Evolutionary conservation across 306 rosid genomes (phyloP).

Genomic region (Lathyrus oleraceus): DNA sequence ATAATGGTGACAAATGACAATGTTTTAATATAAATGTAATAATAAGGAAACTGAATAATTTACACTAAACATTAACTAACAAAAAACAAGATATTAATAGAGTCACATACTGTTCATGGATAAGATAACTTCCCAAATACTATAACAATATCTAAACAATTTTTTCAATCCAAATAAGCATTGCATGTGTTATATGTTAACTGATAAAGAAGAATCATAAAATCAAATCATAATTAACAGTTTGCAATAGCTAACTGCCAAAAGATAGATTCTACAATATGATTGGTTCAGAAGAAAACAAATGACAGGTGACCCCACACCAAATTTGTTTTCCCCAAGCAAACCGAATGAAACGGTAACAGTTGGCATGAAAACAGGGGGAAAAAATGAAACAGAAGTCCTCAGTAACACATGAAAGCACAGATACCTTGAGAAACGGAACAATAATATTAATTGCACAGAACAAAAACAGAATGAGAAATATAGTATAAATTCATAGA

Average conservation of each 20-base stretch:
- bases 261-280: slow-evolving; percentile 1
- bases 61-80: background rate
- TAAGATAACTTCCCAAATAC: background rate
- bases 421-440: slow-evolving; percentile 16
- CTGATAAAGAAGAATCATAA: slow-evolving; percentile 4
- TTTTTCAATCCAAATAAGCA: too few relatives aligned
- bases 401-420: background rate
- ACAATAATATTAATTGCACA: slow-evolving; percentile 22
- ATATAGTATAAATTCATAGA: background rate
- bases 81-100: background rate
- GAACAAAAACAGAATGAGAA: slow-evolving; percentile 19
- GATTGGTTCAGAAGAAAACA: slow-evolving; percentile 18
- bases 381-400: slow-evolving; percentile 7
- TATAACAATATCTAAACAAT: background rate
- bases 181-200: background rate
- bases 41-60: slow-evolving; percentile 8
- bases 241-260: background rate
- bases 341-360: slow-evolving; percentile 20
- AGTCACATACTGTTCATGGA: slow-evolving; percentile 14
- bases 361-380: background rate
- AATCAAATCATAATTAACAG: slow-evolving; percentile 7
- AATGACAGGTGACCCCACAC: slow-evolving; percentile 12
- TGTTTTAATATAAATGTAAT: background rate
- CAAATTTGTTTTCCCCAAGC: background rate
- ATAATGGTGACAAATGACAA: background rate